Conservation (phyloP, 2,329 filamentous ascomycete genomes). For the Talaromyces sp. region DNA sequence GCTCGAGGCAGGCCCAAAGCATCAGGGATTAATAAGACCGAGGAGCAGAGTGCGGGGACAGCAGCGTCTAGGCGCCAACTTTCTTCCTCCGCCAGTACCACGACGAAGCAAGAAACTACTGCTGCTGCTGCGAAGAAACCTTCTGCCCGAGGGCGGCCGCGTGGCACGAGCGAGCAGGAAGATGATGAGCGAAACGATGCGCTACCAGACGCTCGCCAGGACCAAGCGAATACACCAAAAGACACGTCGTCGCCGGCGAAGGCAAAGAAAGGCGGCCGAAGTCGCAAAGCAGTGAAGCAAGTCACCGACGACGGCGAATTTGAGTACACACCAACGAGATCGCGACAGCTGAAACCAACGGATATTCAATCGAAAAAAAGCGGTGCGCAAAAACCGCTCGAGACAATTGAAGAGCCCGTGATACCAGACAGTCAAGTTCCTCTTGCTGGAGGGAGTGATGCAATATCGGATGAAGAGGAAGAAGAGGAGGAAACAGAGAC, state of each 20-base stretch:
- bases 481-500: slow-evolving; percentile 15
- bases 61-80: slow-evolving; percentile 21
- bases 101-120: slow-evolving; percentile 17
- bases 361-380: slow-evolving; percentile 20
- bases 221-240: slow-evolving; percentile 23
- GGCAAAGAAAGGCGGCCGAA: slow-evolving; percentile 18
- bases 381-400: slow-evolving; percentile 14
- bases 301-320: slow-evolving; percentile 36
- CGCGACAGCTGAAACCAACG: slow-evolving; percentile 21
- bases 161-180: slow-evolving; percentile 25
- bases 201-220: slow-evolving; percentile 32
- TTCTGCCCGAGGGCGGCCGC: slow-evolving; percentile 27
- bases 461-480: slow-evolving; percentile 23
- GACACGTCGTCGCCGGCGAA: slow-evolving; percentile 15
- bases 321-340: slow-evolving; percentile 34
- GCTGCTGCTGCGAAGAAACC: slow-evolving; percentile 15
- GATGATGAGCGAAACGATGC: slow-evolving; percentile 31
- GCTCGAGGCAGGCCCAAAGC: slow-evolving; percentile 33
- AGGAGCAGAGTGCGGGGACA: slow-evolving; percentile 27
- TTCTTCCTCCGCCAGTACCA: slow-evolving; percentile 15
- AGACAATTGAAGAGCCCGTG: slow-evolving; percentile 5
- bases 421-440: slow-evolving; percentile 26
- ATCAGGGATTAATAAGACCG: slow-evolving; percentile 38
- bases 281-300: slow-evolving; percentile 25
- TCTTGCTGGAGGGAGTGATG: slow-evolving; percentile 31